A percentile compares a stretch with the other conserved stretches of the same genome.
Evolutionary conservation across 331 rosid genomes (phyloP).

Genomic region (Quercus tomentella): DNA sequence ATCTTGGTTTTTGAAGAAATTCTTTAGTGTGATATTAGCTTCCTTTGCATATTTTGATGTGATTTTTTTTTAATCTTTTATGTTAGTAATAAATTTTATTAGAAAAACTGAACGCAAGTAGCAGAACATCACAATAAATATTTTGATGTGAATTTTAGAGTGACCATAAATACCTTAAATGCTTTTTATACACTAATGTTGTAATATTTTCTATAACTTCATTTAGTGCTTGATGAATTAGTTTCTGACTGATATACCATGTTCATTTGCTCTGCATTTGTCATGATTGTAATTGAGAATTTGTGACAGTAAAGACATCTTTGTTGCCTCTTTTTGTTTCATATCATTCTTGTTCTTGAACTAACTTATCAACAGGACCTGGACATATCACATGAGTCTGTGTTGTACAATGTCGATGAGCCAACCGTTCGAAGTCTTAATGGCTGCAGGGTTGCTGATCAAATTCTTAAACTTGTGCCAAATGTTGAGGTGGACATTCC

Average conservation of each 20-base stretch:
- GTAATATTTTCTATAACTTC: not conserved
- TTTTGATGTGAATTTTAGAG: not conserved
- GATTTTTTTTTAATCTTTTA: not conserved
- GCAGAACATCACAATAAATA: not conserved
- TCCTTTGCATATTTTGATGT: not conserved
- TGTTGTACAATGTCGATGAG: constrained; percentile 77
- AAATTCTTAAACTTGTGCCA: constrained; percentile 94
- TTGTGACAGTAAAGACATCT: not conserved
- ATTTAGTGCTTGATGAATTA: not conserved
- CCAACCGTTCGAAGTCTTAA: constrained; percentile 95
- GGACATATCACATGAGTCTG: constrained; percentile 77
- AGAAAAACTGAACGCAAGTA: too few relatives aligned
- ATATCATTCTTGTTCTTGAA: constrained; percentile 13
- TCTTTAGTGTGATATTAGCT: not conserved
- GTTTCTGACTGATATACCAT: not conserved
- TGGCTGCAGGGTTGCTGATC: constrained; percentile 99
- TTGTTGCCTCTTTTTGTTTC: constrained; percentile 13
- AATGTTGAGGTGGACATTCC: constrained; percentile 64
- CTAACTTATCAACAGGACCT: constrained; percentile 58
- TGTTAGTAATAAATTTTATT: too few relatives aligned
- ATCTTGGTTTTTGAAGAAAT: not conserved
- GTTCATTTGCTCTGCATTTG: not conserved
- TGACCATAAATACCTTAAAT: not conserved
- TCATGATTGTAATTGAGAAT: not conserved
- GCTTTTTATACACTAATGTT: not conserved